These are phyloP conservation scores for Penicillium frequentans DNA, from an alignment of 2,329 filamentous ascomycete species.

Conservation along the genomic window DNA sequence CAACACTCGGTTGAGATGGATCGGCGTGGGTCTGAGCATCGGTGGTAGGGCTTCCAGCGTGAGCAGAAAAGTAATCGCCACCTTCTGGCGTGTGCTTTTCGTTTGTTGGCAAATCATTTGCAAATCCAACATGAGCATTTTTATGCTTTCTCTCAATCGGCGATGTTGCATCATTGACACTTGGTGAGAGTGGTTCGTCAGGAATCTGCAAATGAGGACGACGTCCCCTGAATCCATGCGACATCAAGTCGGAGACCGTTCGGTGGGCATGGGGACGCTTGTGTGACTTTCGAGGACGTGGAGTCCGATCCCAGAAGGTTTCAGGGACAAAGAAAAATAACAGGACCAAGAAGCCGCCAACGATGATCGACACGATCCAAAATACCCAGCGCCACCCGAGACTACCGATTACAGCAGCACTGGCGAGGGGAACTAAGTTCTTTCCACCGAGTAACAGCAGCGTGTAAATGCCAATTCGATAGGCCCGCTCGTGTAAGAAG, in stretches of 20 bases:
- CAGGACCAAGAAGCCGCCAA: conserved; percentile 67
- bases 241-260: conserved; percentile 39
- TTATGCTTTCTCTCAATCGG: conserved; percentile 30
- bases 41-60: not conserved
- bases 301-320: conserved; percentile 91
- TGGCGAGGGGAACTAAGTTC: conserved; percentile 84
- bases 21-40: conserved; percentile 4
- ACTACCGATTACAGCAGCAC: conserved; percentile 76
- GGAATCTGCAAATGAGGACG: conserved; percentile 22
- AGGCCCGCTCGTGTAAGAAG: conserved; percentile 91
- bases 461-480: conserved; percentile 90
- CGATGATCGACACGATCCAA: conserved; percentile 81
- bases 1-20: conserved; percentile 1
- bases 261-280: conserved; percentile 38
- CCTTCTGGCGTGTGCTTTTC: conserved; percentile 17
- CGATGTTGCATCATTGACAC: conserved; percentile 5
- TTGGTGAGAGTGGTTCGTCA: conserved; percentile 12
- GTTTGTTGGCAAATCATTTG: conserved; percentile 30
- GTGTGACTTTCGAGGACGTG: conserved; percentile 49
- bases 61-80: conserved; percentile 1
- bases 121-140: conserved; percentile 60
- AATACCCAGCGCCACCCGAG: conserved; percentile 90
- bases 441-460: conserved; percentile 85
- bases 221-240: conserved; percentile 36
- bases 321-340: conserved; percentile 92